phyloP scores from a whole-genome alignment of 2,329 filamentous ascomycete species.

The Fusarium sp. region DNA sequence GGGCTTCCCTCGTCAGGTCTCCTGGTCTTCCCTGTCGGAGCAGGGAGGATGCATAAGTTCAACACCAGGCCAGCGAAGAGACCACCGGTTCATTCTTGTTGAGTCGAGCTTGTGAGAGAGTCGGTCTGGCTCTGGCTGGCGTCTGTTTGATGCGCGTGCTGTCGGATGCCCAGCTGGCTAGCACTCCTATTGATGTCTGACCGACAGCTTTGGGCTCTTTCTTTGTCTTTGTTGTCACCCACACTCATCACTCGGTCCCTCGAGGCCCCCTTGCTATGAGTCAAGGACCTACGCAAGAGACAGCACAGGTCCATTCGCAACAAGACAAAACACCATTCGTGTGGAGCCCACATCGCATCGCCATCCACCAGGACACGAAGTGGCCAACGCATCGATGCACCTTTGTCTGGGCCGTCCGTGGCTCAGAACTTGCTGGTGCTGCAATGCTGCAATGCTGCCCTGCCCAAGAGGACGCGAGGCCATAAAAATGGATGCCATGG shows the following conservation, averaged over 20 bases:
- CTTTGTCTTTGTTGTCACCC: constrained; percentile 21
- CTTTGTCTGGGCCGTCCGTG: constrained; percentile 18
- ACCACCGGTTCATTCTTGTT: constrained; percentile 27
- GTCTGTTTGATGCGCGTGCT: constrained; percentile 16
- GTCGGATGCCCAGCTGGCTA: constrained; percentile 3
- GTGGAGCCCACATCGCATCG: constrained; percentile 37
- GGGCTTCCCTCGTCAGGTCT: constrained; percentile 23
- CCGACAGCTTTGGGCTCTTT: constrained; percentile 3
- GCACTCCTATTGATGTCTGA: constrained; percentile 21
- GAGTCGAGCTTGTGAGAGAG: constrained; percentile 7
- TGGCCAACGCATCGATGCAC: constrained; percentile 40
- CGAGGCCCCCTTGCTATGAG: constrained; percentile 19
- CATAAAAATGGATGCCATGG: constrained; percentile 28
- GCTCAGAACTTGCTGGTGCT: constrained; percentile 23
- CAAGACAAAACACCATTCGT: constrained; percentile 36
- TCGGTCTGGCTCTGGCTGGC: constrained; percentile 1
- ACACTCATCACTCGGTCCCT: constrained; percentile 19
- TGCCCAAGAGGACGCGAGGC: constrained; percentile 36
- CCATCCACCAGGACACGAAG: constrained; percentile 29
- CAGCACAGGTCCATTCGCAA: constrained; percentile 28
- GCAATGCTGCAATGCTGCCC: constrained; percentile 16
- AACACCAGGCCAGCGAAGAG: constrained; percentile 9
- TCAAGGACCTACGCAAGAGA: constrained; percentile 29
- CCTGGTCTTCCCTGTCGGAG: constrained; percentile 27
- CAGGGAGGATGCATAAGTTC: constrained; percentile 33